Base-by-base conservation (phyloP, 2,329 filamentous ascomycete genomes). In the Celoporthe dispersa region DNA sequence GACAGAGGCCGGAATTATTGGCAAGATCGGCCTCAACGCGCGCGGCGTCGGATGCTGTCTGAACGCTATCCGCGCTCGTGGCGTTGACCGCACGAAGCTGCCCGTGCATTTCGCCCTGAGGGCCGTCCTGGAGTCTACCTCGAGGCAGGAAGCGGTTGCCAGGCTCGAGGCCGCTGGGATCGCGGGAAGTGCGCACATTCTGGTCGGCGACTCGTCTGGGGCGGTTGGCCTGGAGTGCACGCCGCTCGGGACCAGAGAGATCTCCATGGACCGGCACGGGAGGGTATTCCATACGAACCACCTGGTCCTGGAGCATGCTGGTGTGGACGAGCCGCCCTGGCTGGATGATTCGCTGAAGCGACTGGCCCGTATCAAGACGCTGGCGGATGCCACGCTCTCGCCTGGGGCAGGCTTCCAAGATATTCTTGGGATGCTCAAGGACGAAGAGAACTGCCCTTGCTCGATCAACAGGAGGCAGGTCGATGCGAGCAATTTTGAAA, bases 21-120 rank as follows among this genome's bases (percentile, higher is more conserved):
- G 88, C 19, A 92, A 92, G 77, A 90, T 91, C 31, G 90, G 90
- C 0, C 81, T 91, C 73, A 92, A 92, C 74, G 80, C 79, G 22
- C 75, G 77, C 0, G 87, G 88, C 0, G 87, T 91, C 0, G 89
- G 88, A 0, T 84, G 85, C 0, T 86, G 85, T 59, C 80, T 91
- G 11, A 91, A 91, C 71, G 90, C 89, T 0, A 88, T 91, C 71
- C 82, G 84, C 53, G 87, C 86, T 3, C 81, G 83, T 2, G 87
- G 88, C 0, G 83, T 90, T 63, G 82, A 88, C 74, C 74, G 78
- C 2, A 77, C 78, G 0, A 84, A 82, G 9, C 74, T 91, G 2
- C 89, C 90, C 0, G 85, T 89, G n/a, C 89, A 91, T 74, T 79
- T 91, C 8, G 88, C 86, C 0, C 80, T 91, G 7, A 81, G 89